Evolutionary conservation across 441 rosid genomes (phyloP), one percentile per base, ranked within the genome.

Genomic region (Isatis lusitanica): DNA sequence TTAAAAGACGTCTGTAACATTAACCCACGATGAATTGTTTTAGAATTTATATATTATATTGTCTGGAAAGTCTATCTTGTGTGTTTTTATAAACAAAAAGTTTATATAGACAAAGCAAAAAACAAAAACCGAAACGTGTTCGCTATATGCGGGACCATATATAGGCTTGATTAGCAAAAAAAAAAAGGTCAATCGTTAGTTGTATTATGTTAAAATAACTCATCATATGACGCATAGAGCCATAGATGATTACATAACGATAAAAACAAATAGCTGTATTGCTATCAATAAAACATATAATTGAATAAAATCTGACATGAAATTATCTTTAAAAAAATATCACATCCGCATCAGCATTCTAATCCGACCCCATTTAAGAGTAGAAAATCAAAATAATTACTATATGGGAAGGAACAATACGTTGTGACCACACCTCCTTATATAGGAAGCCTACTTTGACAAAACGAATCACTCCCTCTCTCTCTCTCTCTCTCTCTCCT

Each of bases 361-460:
- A 33, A 33, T 57, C 62, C 39, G 4, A 0, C n/a, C 15, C 39
- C 12, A 28, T 7, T 7, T 3, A 31, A 30, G 38, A n/a, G 13
- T 7, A 55, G 61, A 15, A 55, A 56, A 56, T 16, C 42, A 57
- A 57, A 21, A 57, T 57, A 57, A 57, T 4, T 57, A 33, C 8
- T 58, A 33, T 2, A 9, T 57, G 3, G 51, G 62, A 4, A 33
- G 12, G 58, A 48, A 48, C 36, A 50, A 65, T 10, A 35, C n/a
- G n/a, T 5, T 57, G n/a, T 50, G 47, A 36, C 47, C n/a, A 13
- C 35, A 50, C n/a, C 38, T 33, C 44, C 11, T 44, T 69, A 21
- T 46, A 69, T 46, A 57, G 2, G 30, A 69, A 69, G 11, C 65
- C 46, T 46, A 57, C 56, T 17, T 31, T 44, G 9, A 44, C 65